phyloP scores from a whole-genome alignment of 352 stramenopile genomes.

The Globisporangium paroecandrum region DNA sequence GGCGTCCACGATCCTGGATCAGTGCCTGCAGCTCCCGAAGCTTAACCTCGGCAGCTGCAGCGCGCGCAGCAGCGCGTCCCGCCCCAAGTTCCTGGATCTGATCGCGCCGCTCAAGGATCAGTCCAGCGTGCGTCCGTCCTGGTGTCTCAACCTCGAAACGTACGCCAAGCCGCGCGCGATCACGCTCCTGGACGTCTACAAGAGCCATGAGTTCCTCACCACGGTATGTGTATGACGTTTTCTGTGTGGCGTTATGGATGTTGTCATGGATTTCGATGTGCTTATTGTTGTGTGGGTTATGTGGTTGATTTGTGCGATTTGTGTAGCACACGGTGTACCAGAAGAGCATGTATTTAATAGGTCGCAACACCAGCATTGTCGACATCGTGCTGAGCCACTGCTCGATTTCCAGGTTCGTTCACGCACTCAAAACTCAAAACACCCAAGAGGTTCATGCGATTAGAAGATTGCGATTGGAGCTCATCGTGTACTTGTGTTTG shows the following conservation, averaged over 20 bases:
- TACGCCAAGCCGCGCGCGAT: constrained; percentile 54
- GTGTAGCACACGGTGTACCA: constrained; percentile 71
- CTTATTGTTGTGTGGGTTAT: neutral
- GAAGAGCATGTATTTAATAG: constrained; percentile 75
- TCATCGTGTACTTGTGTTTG: neutral
- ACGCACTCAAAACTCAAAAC: too few relatives aligned
- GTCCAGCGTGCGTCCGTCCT: constrained; percentile 51
- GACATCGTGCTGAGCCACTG: constrained; percentile 82
- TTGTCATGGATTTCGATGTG: neutral
- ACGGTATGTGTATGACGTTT: constrained; percentile 35
- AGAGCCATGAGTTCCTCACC: constrained; percentile 73
- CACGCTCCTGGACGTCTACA: constrained; percentile 76
- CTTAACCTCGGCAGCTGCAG: constrained; percentile 48
- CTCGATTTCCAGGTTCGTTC: constrained; percentile 57
- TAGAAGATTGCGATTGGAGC: neutral
- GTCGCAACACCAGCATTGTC: constrained; percentile 66
- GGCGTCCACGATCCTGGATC: constrained; percentile 29
- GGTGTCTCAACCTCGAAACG: constrained; percentile 28
- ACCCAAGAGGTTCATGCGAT: neutral
- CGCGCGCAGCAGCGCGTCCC: constrained; percentile 29
- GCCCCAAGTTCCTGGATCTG: constrained; percentile 60
- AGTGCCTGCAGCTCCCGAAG: constrained; percentile 61
- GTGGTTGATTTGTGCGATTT: constrained; percentile 3
- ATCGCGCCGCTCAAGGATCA: constrained; percentile 67
- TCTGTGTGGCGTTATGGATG: neutral